Base-by-base conservation (phyloP, 2,329 filamentous ascomycete genomes). In the Botrytis aclada region DNA sequence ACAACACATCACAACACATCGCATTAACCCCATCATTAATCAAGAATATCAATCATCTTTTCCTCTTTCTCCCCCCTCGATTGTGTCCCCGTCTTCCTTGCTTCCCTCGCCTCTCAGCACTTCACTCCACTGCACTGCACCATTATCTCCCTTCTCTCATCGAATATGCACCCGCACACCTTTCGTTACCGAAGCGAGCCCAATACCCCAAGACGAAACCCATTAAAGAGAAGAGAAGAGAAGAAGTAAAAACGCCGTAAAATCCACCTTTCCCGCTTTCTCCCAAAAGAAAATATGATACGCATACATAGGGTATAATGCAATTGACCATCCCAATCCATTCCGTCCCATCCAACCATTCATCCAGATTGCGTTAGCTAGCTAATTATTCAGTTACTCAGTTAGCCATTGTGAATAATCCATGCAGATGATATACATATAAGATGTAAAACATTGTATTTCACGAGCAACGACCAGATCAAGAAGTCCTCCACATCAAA, bases 261-360 rank as follows among this genome's bases (percentile, higher is more conserved):
- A n/a, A n/a, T n/a, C 47, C 47, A 16, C 47, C 12, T 14, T n/a
- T 54, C 14, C 25, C 47, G 25, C 25, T n/a, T 14, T 54, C 47
- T 54, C 25, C 25, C 47, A 54, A 54, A 54, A 47, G 22, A 25
- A 64, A 37, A 47, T 65, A 51, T 32, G 43, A 65, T 51, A 65
- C 43, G 63, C 63, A 47, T 65, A 51, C 18, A 51, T 39, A 39
- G 64, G 64, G 64, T 54, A 66, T 66, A 66, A 54, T 66, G 65
- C 43, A 67, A 56, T n/a, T 54, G 47, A 54, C 47, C 64, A 29
- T 39, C 22, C 45, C n/a, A 61, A 39, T 16, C 37, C 25, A 67
- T 16, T n/a, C 47, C 47, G 5, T 54, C 8, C 16, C 34, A 56
- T 41, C 29, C 63, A 14, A 22, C 18, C 47, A 10, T 29, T 45